Conservation (phyloP, 257 asterid genomes). For the Przewalskia tangutica region DNA sequence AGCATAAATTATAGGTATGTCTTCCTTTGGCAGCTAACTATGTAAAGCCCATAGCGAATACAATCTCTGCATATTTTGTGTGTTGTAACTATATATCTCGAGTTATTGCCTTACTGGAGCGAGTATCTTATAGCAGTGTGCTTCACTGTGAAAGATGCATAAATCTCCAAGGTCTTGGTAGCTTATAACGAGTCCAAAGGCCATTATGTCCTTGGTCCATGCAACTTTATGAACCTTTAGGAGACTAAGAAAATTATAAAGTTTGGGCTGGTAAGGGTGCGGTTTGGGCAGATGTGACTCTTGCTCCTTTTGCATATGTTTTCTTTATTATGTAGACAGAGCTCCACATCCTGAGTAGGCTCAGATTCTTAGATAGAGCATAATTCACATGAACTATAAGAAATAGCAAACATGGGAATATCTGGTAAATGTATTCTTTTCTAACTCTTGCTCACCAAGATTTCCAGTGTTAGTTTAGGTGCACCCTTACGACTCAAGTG, state of each 20-base stretch:
- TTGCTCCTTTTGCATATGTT: not conserved
- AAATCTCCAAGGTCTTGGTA: not conserved
- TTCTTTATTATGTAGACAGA: not conserved
- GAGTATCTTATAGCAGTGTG: not conserved
- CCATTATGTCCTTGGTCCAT: not conserved
- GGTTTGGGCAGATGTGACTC: not conserved
- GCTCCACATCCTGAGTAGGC: not conserved
- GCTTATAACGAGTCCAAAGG: not conserved
- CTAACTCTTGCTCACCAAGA: no score
- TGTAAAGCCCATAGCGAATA: not conserved
- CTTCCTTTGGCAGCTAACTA: not conserved
- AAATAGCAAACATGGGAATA: not conserved
- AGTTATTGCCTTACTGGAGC: not conserved
- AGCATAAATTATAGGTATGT: slow-evolving; percentile 1
- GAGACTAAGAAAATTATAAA: not conserved
- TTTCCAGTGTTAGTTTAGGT: not conserved
- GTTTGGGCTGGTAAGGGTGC: not conserved
- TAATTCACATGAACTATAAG: not conserved
- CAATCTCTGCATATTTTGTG: not conserved
- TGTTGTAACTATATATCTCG: not conserved
- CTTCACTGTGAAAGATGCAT: not conserved
- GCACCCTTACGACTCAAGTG: no score
- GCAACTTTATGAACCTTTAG: not conserved
- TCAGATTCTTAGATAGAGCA: not conserved
- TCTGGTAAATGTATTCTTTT: not conserved